Base-by-base conservation (phyloP, 208 protist species). In the Leishmania braziliensis region DNA sequence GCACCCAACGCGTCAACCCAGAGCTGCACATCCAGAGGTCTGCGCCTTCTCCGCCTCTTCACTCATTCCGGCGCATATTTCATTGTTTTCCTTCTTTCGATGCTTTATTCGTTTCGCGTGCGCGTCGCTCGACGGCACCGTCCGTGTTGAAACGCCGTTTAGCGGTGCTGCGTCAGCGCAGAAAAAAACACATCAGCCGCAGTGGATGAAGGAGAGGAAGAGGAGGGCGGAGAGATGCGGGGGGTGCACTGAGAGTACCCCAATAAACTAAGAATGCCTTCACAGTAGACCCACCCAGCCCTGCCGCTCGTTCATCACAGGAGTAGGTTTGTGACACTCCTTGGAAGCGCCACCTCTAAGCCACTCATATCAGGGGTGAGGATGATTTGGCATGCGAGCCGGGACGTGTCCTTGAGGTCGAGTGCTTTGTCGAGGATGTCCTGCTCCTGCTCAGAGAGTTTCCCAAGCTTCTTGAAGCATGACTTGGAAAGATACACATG, bases 401-500 rank as follows among this genome's bases (percentile, higher is more conserved):
- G 85, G 0, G 93, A 96, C 53, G 84, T 95, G 36, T 90, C 74
- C 69, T 85, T 85, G 33, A 95, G 78, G n/a, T 88, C 83, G 6
- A 87, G 83, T 3, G 95, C 89, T 39, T 94, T 85, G 79, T 98
- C 95, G 8, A 98, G 81, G 74, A 95, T 89, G 71, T 98, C 95
- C 85, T 88, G 70, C 77, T 98, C 95, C 26, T 98, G 92, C 66
- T 99, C 98, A 0, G 92, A 79, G 5, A 80, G 77, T 76, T 89
- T 80, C 6, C 75, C 78, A 10, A 99, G 75, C 65, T 94, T 95
- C 75, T 97, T 88, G 78, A 92, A 99, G 75, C 81, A 85, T 68
- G 90, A 86, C 71, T 87, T 75, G 54, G 97, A 88, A 46, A 99
- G 70, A 74, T 98, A 93, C 16, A 99, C 95, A 76, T 99, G 98